Conservation (phyloP, 2,329 filamentous ascomycete species). For the Coniochaeta sp. region DNA sequence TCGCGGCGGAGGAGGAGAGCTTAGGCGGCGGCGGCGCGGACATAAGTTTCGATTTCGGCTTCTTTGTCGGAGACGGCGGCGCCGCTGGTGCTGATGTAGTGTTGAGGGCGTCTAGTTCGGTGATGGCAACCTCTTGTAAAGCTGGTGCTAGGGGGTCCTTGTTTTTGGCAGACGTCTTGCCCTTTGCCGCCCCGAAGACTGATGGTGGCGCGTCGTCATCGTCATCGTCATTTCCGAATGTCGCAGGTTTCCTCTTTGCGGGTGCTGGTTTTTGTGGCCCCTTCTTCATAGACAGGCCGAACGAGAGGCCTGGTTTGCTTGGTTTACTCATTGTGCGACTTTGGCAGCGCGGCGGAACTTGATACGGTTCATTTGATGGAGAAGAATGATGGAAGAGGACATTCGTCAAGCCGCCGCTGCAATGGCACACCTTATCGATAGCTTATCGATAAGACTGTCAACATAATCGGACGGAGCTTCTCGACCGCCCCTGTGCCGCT, state of each 20-base stretch:
- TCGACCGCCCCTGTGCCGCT: not conserved
- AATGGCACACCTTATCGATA: too few species aligned
- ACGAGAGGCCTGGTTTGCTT: slow-evolving; percentile 38
- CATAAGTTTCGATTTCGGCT: slow-evolving; percentile 21
- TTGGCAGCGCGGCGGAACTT: too few species aligned
- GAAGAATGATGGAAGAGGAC: too few species aligned
- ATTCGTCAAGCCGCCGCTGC: too few species aligned
- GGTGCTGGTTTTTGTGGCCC: slow-evolving; percentile 40
- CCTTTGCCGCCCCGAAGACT: slow-evolving; percentile 12
- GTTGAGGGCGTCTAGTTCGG: slow-evolving; percentile 49
- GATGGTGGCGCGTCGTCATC: slow-evolving; percentile 40
- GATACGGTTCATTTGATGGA: too few species aligned
- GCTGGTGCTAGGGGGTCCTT: slow-evolving; percentile 21
- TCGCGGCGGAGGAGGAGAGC: slow-evolving; percentile 23
- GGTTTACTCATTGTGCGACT: slow-evolving; percentile 39
- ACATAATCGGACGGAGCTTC: not conserved
- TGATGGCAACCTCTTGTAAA: slow-evolving; percentile 48
- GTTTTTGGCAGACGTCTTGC: slow-evolving; percentile 12
- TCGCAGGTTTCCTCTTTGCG: slow-evolving; percentile 40
- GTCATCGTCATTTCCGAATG: slow-evolving; percentile 53
- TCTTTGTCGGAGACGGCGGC: slow-evolving; percentile 17
- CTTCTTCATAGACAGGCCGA: slow-evolving; percentile 51
- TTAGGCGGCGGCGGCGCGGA: slow-evolving; percentile 16
- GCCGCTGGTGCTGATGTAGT: slow-evolving; percentile 16
- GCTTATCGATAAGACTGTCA: slow-evolving; percentile 4